Percentiles rank a stretch among this genome's conserved stretches.
These are phyloP conservation scores for Cenchrus americanus DNA, from an alignment of 176 grass and related monocot genomes.

Conservation along the genomic window DNA sequence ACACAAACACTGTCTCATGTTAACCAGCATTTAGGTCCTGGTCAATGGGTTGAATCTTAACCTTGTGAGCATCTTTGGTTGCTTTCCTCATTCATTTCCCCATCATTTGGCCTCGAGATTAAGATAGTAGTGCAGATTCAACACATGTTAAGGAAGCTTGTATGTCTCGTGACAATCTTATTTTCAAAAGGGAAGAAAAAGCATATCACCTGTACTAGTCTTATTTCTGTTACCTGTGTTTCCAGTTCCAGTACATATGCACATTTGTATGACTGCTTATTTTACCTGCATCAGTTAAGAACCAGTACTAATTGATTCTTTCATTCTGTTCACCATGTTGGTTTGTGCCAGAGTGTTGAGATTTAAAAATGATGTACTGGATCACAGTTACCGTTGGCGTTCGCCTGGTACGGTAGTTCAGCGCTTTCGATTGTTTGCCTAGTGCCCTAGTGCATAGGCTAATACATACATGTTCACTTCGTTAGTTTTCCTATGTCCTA, in stretches of 20 bases:
- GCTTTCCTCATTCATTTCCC: conserved; percentile 19
- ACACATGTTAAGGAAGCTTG: conserved; percentile 20
- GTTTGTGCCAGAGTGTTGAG: neutral
- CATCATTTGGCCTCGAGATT: conserved; percentile 4
- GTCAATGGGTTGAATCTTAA: conserved; percentile 43
- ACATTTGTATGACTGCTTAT: neutral
- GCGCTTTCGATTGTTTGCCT: conserved; percentile 13
- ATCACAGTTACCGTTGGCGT: conserved; percentile 1
- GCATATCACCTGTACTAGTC: neutral
- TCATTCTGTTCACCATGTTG: neutral
- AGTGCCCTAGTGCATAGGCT: conserved; percentile 6
- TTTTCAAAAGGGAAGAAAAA: neutral
- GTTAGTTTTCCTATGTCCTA: conserved; percentile 30
- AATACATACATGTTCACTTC: conserved; percentile 6
- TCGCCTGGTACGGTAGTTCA: neutral
- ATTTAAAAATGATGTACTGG: conserved; percentile 5
- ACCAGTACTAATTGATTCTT: neutral
- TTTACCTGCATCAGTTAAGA: conserved; percentile 10
- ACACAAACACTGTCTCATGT: conserved; percentile 55
- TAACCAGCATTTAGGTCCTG: conserved; percentile 42
- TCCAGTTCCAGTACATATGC: neutral
- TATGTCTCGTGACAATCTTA: conserved; percentile 11
- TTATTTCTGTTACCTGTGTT: neutral
- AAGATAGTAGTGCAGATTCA: conserved; percentile 26
- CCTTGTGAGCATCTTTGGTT: conserved; percentile 33